Conservation (phyloP, 2,329 filamentous ascomycete species). For the Piedraia hortae region DNA sequence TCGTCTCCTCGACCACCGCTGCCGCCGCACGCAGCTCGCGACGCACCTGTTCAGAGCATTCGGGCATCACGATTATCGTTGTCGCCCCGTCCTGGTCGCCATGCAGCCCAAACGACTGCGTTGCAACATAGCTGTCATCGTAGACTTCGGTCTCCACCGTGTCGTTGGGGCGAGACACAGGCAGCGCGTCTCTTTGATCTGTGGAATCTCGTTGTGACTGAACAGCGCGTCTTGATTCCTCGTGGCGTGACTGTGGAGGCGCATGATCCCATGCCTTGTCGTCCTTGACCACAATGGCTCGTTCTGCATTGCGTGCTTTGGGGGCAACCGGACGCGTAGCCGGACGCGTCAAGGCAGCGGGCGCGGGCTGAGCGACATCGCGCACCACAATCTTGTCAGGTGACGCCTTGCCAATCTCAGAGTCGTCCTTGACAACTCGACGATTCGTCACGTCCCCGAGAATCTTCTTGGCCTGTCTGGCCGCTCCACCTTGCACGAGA, state of each 20-base stretch:
- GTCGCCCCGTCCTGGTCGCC: slow-evolving; percentile 36
- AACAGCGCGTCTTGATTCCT: slow-evolving; percentile 7
- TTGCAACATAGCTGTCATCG: slow-evolving; percentile 45
- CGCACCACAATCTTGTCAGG: slow-evolving; percentile 10
- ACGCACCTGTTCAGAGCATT: slow-evolving; percentile 35
- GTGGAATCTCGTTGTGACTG: too few relatives aligned
- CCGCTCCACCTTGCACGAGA: slow-evolving; percentile 23
- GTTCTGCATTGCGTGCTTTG: slow-evolving; percentile 4
- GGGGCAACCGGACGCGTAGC: slow-evolving; percentile 28
- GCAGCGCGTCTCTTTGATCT: slow-evolving; percentile 9
- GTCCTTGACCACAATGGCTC: slow-evolving; percentile 3
- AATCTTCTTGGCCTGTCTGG: slow-evolving; percentile 42
- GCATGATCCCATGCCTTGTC: too few relatives aligned
- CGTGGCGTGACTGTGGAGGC: too few relatives aligned
- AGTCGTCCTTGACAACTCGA: slow-evolving; percentile 26
- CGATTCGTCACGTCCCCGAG: slow-evolving; percentile 10
- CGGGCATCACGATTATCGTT: slow-evolving; percentile 41
- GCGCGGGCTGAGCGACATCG: slow-evolving; percentile 18
- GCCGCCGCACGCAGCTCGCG: slow-evolving; percentile 46
- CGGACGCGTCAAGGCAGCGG: slow-evolving; percentile 22
- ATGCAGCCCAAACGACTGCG: slow-evolving; percentile 49
- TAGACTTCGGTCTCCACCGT: slow-evolving; percentile 46
- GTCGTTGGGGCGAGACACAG: slow-evolving; percentile 4
- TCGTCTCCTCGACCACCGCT: slow-evolving; percentile 35
- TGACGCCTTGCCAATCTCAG: slow-evolving; percentile 22